Evolutionary conservation across 768 basidiomycete genomes (phyloP).

Genomic region (Brasilioporus rufonigricans): DNA sequence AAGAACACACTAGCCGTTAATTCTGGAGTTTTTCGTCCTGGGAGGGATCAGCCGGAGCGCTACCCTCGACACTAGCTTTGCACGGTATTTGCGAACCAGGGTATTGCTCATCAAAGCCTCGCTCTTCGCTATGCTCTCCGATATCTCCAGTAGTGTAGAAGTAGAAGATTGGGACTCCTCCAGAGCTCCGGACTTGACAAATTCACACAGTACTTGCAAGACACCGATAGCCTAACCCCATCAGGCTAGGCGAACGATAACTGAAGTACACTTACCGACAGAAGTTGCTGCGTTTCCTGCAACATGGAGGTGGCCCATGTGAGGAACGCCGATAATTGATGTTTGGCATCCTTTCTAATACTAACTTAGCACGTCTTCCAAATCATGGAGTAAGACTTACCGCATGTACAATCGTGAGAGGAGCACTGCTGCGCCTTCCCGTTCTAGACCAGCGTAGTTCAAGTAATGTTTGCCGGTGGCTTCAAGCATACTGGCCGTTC

Average conservation of each 20-base stretch:
- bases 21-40: conserved; percentile 32
- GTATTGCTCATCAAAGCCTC: conserved; percentile 52
- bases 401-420: conserved; percentile 80
- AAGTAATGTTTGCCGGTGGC: conserved; percentile 56
- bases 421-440: conserved; percentile 79
- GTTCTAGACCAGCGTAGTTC: conserved; percentile 72
- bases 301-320: conserved; percentile 43
- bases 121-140: conserved; percentile 40
- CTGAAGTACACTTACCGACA: conserved; percentile 43
- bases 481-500: conserved; percentile 60
- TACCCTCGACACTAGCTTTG: conserved; percentile 66
- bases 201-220: conserved; percentile 68
- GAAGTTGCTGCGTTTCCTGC: conserved; percentile 39
- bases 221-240: conserved; percentile 58
- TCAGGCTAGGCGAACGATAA: not conserved
- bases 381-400: conserved; percentile 36
- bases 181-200: conserved; percentile 60
- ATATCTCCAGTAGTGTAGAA: conserved; percentile 45
- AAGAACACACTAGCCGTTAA: conserved; percentile 38
- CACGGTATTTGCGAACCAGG: conserved; percentile 62
- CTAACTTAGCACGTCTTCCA: conserved; percentile 9
- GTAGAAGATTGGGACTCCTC: conserved; percentile 48
- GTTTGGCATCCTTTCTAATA: conserved; percentile 55
- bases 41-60: conserved; percentile 62
- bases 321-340: conserved; percentile 52